Evolutionary conservation across 1,284 basidiomycete species (phyloP).

Genomic region (Filobasidium uniguttulatum): DNA sequence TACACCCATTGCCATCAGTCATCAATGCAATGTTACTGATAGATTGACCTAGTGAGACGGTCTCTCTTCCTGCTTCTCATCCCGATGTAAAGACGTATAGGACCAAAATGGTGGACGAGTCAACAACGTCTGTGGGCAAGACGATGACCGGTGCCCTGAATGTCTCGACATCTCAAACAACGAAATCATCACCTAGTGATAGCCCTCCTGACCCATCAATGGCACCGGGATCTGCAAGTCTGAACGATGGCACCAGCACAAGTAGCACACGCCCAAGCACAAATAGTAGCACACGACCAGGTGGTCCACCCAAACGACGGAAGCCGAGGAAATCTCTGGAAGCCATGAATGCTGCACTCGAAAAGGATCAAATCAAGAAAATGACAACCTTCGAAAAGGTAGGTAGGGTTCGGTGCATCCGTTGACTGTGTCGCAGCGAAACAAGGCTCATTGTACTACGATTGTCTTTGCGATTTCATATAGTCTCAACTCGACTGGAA

Average conservation of each 20-base stretch:
- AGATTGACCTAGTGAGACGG: constrained; percentile 24
- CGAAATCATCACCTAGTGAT: background rate
- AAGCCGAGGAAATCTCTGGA: constrained; percentile 33
- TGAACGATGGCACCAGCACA: background rate
- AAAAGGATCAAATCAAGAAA: constrained; percentile 29
- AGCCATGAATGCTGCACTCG: constrained; percentile 29
- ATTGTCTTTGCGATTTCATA: background rate
- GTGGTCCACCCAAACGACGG: constrained; percentile 20
- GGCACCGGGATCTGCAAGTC: background rate
- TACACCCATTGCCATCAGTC: too few species aligned
- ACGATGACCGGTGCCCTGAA: too few species aligned
- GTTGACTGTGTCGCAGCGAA: too few species aligned
- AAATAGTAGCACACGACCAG: constrained; percentile 8
- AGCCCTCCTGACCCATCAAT: constrained; percentile 5
- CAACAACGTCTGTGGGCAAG: too few species aligned
- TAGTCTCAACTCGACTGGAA: constrained; percentile 37
- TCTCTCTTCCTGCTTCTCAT: constrained; percentile 22
- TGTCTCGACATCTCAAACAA: too few species aligned
- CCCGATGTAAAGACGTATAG: constrained; percentile 22
- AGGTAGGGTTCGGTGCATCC: constrained; percentile 4
- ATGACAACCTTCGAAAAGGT: constrained; percentile 38
- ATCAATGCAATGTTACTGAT: background rate
- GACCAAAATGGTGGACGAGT: too few species aligned
- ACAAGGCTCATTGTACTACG: background rate
- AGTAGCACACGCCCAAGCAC: background rate